phyloP scores from a whole-genome alignment of 768 basidiomycete species.

The Lactifluus pinguis region DNA sequence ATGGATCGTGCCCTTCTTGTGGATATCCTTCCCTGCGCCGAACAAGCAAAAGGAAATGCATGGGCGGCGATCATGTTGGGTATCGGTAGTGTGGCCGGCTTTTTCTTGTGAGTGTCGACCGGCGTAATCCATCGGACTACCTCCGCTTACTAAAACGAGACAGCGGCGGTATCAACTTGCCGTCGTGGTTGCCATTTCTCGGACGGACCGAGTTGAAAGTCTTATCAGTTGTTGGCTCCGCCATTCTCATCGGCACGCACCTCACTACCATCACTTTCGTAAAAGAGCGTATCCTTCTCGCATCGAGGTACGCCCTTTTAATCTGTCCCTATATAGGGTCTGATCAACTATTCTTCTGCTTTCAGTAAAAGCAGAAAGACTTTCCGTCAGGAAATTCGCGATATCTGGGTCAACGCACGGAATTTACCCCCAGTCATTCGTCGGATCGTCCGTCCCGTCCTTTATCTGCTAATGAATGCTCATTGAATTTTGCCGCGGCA shows the following conservation, averaged over 20 bases:
- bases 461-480: not conserved
- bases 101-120: slow-evolving; percentile 61
- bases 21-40: slow-evolving; percentile 63
- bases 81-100: slow-evolving; percentile 76
- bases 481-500: slow-evolving; percentile 23
- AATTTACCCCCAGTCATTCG: slow-evolving; percentile 37
- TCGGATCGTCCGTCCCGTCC: slow-evolving; percentile 33
- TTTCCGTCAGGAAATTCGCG: slow-evolving; percentile 39
- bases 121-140: not conserved
- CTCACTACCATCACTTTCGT: slow-evolving; percentile 48
- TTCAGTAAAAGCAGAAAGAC: slow-evolving; percentile 26
- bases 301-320: slow-evolving; percentile 25
- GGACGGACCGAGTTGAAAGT: slow-evolving; percentile 77
- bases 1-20: slow-evolving; percentile 87
- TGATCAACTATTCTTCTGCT: not conserved
- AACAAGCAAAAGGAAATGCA: slow-evolving; percentile 82
- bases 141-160: not conserved
- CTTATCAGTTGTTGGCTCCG: slow-evolving; percentile 63
- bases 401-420: slow-evolving; percentile 63
- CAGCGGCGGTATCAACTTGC: slow-evolving; percentile 78
- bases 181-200: slow-evolving; percentile 57
- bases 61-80: slow-evolving; percentile 95
- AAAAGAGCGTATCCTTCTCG: slow-evolving; percentile 66
- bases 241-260: slow-evolving; percentile 61
- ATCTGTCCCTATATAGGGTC: not conserved